A percentile compares a stretch with the other conserved stretches of the same genome.
Conservation (phyloP, 2,329 filamentous ascomycete genomes). For the Pseudocercospora pini-densiflorae region DNA sequence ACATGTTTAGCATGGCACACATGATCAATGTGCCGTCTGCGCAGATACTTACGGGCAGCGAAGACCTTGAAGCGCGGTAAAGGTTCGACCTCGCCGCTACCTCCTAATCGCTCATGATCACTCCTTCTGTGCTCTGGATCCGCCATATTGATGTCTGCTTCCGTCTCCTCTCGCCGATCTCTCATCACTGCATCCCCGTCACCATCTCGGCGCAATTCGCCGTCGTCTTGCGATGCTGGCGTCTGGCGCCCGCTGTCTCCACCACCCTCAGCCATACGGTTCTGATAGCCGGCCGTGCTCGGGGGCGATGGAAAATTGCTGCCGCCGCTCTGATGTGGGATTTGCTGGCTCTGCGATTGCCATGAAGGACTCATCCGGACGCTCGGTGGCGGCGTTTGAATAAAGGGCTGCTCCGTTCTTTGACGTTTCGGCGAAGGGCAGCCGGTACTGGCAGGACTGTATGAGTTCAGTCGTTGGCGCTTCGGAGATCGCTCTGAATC, state of each 20-base stretch:
- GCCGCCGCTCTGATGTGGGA: conserved; percentile 24
- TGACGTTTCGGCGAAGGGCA: conserved; percentile 48
- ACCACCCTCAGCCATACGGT: conserved; percentile 35
- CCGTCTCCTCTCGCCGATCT: conserved; percentile 30
- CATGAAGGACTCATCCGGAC: conserved; percentile 54
- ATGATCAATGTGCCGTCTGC: conserved; percentile 29
- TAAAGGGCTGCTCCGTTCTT: conserved; percentile 40
- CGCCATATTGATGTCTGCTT: conserved; percentile 24
- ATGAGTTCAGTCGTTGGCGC: conserved; percentile 45
- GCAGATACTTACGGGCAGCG: conserved; percentile 39
- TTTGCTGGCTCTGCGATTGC: conserved; percentile 35
- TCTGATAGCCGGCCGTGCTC: conserved; percentile 43
- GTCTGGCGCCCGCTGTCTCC: conserved; percentile 34
- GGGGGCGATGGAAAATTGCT: conserved; percentile 47
- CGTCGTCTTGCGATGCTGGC: conserved; percentile 33
- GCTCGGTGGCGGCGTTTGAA: conserved; percentile 53
- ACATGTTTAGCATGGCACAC: conserved; percentile 43
- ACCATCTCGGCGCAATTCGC: conserved; percentile 39
- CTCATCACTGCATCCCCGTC: conserved; percentile 51
- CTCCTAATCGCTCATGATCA: conserved; percentile 52
- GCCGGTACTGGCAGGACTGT: conserved; percentile 45
- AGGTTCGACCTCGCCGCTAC: conserved; percentile 12
- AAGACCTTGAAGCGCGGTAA: conserved; percentile 34
- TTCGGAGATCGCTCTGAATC: conserved; percentile 42
- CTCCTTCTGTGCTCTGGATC: conserved; percentile 45